Base-by-base conservation (phyloP, 805 yeast species). In the Barnettozyma pratensis region DNA sequence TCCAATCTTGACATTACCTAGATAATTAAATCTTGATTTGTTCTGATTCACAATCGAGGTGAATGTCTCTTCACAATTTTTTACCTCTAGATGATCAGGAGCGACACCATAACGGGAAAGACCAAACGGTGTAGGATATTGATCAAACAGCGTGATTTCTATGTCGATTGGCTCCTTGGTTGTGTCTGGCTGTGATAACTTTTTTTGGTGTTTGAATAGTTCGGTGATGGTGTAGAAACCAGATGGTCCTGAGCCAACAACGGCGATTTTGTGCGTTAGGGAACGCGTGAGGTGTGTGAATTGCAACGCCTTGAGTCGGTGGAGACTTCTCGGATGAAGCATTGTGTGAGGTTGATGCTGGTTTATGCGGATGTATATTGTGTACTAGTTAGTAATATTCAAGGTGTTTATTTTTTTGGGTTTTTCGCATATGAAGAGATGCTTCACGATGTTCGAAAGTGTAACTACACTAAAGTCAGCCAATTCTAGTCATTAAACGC, bases 31-130 rank as follows among this genome's bases (percentile, higher is more conserved):
- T 2, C 65, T 57, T 10, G 66, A 63, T 10, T 61, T 56, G 27
- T 55, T 47, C 12, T 29, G 29, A 25, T 48, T 29, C 26, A 49
- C 46, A 4, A 34, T 19, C 5, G 70, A 81, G 8, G 74, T 76
- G 61, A 94, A 85, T 45, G 90, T 82, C 19, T 85, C 72, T 45
- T 73, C 76, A 58, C 94, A 86, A 51, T 82, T 82, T 64, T 91
- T 92, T 32, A 94, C 98, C 60, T 94, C 98, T 0, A 97, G 96
- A 66, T 94, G 97, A 67, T 94, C 99, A 3, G 99, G 99, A 0
- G 99, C 97, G n/a, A 94, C 98, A 1, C 99, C 99, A 62, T 79
- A 91, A 35, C 99, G 69, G 39, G 91, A 82, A 34, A 94, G 73
- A 0, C 99, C 99, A 69, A 77, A 92, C 0, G 99, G 99, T 6